These are phyloP conservation scores for Colletotrichum orchidophilum DNA, from an alignment of 2,329 filamentous ascomycete genomes.

Conservation along the genomic window DNA sequence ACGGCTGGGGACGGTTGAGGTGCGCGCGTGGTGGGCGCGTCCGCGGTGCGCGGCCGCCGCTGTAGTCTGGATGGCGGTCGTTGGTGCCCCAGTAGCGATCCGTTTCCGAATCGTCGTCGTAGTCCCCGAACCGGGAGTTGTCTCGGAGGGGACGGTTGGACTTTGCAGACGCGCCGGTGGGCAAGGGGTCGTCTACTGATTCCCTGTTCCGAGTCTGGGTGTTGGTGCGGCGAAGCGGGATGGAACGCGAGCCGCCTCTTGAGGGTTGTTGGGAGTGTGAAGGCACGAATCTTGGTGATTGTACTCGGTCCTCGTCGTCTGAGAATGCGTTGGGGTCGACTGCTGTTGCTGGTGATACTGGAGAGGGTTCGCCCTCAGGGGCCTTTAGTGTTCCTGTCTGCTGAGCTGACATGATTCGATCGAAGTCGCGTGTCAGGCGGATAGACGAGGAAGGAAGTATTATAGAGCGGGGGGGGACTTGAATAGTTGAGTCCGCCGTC, in stretches of 20 bases:
- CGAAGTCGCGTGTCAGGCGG: background rate
- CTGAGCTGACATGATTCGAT: conserved; percentile 32
- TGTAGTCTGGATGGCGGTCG: conserved; percentile 26
- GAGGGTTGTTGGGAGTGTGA: conserved; percentile 16
- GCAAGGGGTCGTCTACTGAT: conserved; percentile 12
- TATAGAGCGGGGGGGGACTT: conserved; percentile 8
- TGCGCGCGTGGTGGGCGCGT: conserved; percentile 31
- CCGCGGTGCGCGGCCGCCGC: conserved; percentile 24
- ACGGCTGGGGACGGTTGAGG: conserved; percentile 29
- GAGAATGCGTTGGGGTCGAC: conserved; percentile 29
- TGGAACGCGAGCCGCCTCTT: conserved; percentile 22
- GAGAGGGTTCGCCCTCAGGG: conserved; percentile 26
- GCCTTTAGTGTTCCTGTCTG: conserved; percentile 26
- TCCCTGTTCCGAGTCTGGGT: background rate
- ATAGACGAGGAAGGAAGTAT: conserved; percentile 14
- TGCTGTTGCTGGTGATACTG: conserved; percentile 32
- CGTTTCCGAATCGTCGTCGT: conserved; percentile 28
- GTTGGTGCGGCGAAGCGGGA: background rate
- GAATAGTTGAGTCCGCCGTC: conserved; percentile 9
- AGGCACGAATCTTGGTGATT: background rate
- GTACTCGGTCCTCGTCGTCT: conserved; percentile 16
- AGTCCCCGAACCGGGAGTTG: conserved; percentile 21
- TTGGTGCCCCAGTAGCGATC: conserved; percentile 30
- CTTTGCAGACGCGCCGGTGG: conserved; percentile 6
- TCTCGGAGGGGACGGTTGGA: conserved; percentile 24